phyloP scores from a whole-genome alignment of 768 basidiomycete species.

The Boletus vermiculosoides region DNA sequence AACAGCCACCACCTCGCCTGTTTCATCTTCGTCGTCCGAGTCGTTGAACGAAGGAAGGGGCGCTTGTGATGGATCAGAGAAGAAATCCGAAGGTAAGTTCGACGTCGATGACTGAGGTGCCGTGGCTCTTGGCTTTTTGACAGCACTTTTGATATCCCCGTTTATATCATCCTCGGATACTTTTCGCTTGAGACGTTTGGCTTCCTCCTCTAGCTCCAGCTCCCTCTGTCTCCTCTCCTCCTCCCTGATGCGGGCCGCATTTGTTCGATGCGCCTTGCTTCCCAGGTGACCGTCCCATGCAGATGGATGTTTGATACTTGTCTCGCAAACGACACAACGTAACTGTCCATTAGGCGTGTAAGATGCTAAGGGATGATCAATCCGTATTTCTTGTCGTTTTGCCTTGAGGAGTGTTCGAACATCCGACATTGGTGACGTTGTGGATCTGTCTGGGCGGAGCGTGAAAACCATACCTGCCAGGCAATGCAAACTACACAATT shows the following conservation, averaged over 20 bases:
- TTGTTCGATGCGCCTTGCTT: constrained; percentile 74
- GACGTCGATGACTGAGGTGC: constrained; percentile 14
- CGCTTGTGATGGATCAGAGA: constrained; percentile 69
- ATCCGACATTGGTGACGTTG: constrained; percentile 56
- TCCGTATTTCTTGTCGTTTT: constrained; percentile 73
- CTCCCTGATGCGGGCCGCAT: constrained; percentile 57
- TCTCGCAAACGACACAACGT: constrained; percentile 64
- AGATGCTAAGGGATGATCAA: constrained; percentile 70
- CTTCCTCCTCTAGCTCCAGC: constrained; percentile 33
- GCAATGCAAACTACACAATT: too few relatives aligned
- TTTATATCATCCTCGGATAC: constrained; percentile 25
- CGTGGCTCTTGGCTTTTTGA: constrained; percentile 33
- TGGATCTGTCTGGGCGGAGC: too few relatives aligned
- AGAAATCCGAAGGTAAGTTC: constrained; percentile 67
- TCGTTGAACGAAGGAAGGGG: constrained; percentile 37
- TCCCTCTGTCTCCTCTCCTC: constrained; percentile 47
- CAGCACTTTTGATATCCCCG: constrained; percentile 22
- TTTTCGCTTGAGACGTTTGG: constrained; percentile 37
- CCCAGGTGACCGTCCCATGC: constrained; percentile 89
- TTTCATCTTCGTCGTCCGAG: constrained; percentile 45
- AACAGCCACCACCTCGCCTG: constrained; percentile 9
- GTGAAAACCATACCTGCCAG: too few relatives aligned
- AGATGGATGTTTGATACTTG: constrained; percentile 66
- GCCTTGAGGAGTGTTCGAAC: constrained; percentile 78
- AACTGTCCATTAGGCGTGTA: constrained; percentile 68